Base-by-base conservation (phyloP, 2,329 filamentous ascomycete genomes). In the Aspergillus floridensis region DNA sequence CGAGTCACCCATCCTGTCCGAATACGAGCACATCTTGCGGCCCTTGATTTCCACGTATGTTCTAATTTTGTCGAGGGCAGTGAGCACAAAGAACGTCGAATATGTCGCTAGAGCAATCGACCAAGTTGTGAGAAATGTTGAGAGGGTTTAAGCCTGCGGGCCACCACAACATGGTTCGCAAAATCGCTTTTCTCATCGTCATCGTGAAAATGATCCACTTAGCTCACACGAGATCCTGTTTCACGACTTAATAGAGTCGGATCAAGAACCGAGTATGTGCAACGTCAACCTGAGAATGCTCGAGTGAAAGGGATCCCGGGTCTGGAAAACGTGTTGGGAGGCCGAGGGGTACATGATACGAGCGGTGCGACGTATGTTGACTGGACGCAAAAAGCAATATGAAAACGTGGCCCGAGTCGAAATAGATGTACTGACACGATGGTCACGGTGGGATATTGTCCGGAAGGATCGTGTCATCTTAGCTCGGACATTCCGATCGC, bases 21-120 rank as follows among this genome's bases (percentile, higher is more conserved):
- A 29, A 2, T 16, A 35, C 32, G 32, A 35, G 32, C 32, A 35
- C 46, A 49, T 6, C n/a, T 44, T n/a, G 8, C 31, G 14, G 14
- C 14, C 6, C 41, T 8, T 22, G 5, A 11, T 11, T 8, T 2
- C 5, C 21, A 26, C n/a, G 31, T 10, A 10, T 29, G 22, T 41
- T 53, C 59, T 53, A 59, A 26, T 22, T 5, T 19, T 3, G 4
- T 0, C 32, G 26, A 29, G 26, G 2, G 49, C 52, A 76, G 74
- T 78, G 67, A 77, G 73, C 65, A 60, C 73, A 53, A 74, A 73
- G 56, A 78, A 78, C 51, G 74, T 77, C 55, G 64, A 60, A 24
- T 77, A 77, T 62, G 73, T 29, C 26, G 26, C 26, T 29, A 29
- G 7, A 29, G 26, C 26, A 7, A 29, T 29, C 26, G 7, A 29